Conservation (phyloP, 2,329 filamentous ascomycete species). For the Xylaria sp. region DNA sequence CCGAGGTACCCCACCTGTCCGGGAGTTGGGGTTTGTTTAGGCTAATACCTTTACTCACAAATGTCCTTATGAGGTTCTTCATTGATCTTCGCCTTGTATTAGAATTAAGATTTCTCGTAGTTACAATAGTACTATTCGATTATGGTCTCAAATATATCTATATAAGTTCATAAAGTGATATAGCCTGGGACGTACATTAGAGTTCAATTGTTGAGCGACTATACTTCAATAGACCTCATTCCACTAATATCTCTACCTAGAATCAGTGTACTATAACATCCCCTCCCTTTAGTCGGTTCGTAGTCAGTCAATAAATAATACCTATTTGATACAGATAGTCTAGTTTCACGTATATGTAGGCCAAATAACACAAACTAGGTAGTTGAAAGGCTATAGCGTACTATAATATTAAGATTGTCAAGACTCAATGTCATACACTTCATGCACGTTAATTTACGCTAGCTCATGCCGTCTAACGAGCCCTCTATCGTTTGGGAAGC, state of each 20-base stretch:
- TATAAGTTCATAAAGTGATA: not conserved
- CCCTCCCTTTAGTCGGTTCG: not conserved
- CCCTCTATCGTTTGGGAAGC: not conserved
- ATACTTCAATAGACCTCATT: too few species aligned
- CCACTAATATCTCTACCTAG: too few species aligned
- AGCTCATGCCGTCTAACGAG: not conserved
- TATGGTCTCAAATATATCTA: not conserved
- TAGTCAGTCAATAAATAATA: not conserved
- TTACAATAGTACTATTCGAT: not conserved
- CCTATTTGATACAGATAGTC: not conserved
- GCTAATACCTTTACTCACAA: constrained; percentile 20
- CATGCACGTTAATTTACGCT: not conserved
- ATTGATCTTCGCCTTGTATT: not conserved
- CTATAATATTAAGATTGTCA: not conserved
- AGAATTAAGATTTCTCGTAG: not conserved
- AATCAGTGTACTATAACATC: not conserved
- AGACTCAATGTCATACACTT: not conserved
- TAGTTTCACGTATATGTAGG: not conserved
- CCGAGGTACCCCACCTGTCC: constrained; percentile 7
- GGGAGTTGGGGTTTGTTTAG: constrained; percentile 22
- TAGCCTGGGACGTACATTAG: too few species aligned
- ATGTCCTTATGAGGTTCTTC: not conserved
- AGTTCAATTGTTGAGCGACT: too few species aligned
- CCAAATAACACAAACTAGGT: not conserved
- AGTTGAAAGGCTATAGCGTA: not conserved